These are phyloP conservation scores for Aphanomyces euteiches DNA, from an alignment of 352 stramenopile species.

Conservation along the genomic window DNA sequence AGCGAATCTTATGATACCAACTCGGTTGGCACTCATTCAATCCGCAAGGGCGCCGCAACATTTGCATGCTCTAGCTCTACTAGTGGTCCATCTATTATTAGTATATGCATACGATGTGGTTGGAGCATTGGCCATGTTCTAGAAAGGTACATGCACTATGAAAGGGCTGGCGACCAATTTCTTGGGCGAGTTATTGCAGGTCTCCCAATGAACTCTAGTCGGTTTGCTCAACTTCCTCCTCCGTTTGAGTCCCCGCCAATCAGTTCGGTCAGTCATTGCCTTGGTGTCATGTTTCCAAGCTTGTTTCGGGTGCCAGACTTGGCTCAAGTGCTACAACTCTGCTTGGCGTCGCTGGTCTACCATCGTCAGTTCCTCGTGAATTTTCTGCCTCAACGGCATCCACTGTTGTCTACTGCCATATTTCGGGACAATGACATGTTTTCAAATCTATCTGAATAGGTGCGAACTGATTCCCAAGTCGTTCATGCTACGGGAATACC, in stretches of 20 bases:
- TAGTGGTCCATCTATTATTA: conserved; percentile 18
- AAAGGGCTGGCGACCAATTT: conserved; percentile 15
- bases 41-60: conserved; percentile 29
- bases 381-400: background rate
- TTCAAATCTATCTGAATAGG: background rate
- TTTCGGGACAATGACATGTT: background rate
- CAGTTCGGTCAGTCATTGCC: no score
- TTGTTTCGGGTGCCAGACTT: background rate
- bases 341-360: conserved; percentile 11
- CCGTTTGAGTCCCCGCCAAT: background rate
- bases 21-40: conserved; percentile 2
- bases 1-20: background rate
- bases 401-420: background rate
- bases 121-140: conserved; percentile 24
- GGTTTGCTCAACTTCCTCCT: conserved; percentile 18
- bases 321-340: background rate
- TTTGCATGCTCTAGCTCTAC: conserved; percentile 27
- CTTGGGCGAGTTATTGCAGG: conserved; percentile 18
- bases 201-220: conserved; percentile 2
- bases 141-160: conserved; percentile 27
- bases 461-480: background rate
- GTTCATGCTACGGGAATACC: background rate
- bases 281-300: background rate
- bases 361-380: background rate
- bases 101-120: conserved; percentile 25